Evolutionary conservation across 2,329 filamentous ascomycete genomes (phyloP).

Genomic region (Lachnellula occidentalis): DNA sequence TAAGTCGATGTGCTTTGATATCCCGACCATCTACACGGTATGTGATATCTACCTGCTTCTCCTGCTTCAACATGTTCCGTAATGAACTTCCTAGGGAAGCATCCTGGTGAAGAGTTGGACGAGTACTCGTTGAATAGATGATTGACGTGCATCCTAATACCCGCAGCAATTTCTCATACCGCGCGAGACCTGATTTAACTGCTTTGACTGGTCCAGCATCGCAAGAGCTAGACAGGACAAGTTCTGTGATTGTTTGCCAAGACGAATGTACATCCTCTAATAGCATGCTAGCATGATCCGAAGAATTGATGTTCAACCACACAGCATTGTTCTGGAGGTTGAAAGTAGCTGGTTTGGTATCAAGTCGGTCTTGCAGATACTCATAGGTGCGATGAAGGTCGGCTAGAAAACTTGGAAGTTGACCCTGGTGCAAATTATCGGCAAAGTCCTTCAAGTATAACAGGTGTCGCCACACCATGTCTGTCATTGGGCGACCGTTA

Average conservation of each 20-base stretch:
- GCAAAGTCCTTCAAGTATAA: slow-evolving; percentile 16
- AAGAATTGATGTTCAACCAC: slow-evolving; percentile 20
- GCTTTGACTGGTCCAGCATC: slow-evolving; percentile 15
- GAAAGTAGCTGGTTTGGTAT: slow-evolving; percentile 1
- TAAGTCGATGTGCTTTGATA: slow-evolving; percentile 18
- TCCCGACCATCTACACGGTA: slow-evolving; percentile 12
- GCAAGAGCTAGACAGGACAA: slow-evolving; percentile 22
- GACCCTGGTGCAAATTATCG: not conserved
- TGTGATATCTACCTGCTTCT: slow-evolving; percentile 17
- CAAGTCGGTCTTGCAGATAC: slow-evolving; percentile 18
- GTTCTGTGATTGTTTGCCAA: slow-evolving; percentile 17
- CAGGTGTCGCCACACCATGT: slow-evolving; percentile 20
- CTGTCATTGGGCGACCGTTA: slow-evolving; percentile 6
- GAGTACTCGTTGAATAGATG: too few relatives aligned
- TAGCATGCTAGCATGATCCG: slow-evolving; percentile 1
- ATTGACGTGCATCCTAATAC: too few relatives aligned
- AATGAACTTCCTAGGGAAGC: too few relatives aligned
- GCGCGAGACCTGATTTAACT: not conserved
- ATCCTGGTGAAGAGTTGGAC: too few relatives aligned
- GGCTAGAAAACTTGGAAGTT: slow-evolving; percentile 11
- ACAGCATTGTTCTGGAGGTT: slow-evolving; percentile 1
- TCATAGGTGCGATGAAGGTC: slow-evolving; percentile 21
- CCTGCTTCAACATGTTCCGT: not conserved
- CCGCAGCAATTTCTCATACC: too few relatives aligned
- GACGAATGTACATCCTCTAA: slow-evolving; percentile 11